phyloP scores from a whole-genome alignment of 1,284 basidiomycete genomes.

The Trichosporon sp. region DNA sequence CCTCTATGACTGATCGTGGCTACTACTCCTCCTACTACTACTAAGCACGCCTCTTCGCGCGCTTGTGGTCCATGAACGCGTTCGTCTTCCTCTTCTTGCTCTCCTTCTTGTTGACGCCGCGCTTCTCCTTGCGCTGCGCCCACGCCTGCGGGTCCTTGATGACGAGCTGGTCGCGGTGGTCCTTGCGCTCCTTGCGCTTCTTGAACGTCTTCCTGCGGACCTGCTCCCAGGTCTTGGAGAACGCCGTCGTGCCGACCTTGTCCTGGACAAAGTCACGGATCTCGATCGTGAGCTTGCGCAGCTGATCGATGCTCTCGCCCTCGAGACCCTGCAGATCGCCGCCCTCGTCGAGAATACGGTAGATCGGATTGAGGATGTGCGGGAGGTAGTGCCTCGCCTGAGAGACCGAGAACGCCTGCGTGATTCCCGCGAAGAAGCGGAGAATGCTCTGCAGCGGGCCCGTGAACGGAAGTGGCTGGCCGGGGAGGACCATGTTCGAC shows the following conservation, averaged over 20 bases:
- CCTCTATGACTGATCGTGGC: neutral
- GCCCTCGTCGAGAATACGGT: conserved; percentile 80
- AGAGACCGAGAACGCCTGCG: conserved; percentile 59
- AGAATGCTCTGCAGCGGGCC: conserved; percentile 72
- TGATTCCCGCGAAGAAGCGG: conserved; percentile 92
- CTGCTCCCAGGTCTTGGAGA: conserved; percentile 69
- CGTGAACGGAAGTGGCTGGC: conserved; percentile 61
- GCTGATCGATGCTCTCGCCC: conserved; percentile 57
- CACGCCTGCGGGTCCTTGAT: conserved; percentile 43
- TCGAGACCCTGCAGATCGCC: conserved; percentile 57
- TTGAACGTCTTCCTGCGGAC: conserved; percentile 67
- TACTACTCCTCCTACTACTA: neutral
- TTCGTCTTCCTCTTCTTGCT: conserved; percentile 67
- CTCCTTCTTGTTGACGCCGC: conserved; percentile 72
- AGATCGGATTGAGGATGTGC: conserved; percentile 79
- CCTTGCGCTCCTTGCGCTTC: conserved; percentile 67
- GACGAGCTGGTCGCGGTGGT: conserved; percentile 31
- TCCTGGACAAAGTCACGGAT: conserved; percentile 79
- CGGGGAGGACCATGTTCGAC: conserved; percentile 28
- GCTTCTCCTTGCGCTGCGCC: conserved; percentile 66
- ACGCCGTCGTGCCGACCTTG: conserved; percentile 77
- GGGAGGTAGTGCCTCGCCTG: conserved; percentile 65
- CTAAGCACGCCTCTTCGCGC: neutral
- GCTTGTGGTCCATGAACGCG: conserved; percentile 29
- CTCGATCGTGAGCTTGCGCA: conserved; percentile 76